A percentile compares a stretch with the other conserved stretches of the same genome.
Conservation (phyloP, 2,329 filamentous ascomycete species). For the Sporothrix dimorphospora region DNA sequence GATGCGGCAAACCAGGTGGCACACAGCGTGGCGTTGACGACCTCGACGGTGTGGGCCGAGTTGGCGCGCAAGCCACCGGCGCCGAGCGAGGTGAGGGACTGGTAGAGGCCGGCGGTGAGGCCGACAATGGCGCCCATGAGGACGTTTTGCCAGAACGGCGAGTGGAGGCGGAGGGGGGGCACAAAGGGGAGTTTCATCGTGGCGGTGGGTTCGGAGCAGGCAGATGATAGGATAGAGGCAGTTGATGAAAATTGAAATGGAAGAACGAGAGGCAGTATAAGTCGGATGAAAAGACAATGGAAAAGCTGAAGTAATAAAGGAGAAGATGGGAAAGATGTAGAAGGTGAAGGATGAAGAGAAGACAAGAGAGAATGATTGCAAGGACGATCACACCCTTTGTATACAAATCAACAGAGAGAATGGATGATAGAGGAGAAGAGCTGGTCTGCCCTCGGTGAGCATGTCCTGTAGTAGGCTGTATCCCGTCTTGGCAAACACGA, state of each 20-base stretch:
- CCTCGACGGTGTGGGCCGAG: constrained; percentile 7
- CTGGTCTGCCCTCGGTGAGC: background rate
- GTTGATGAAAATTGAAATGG: background rate
- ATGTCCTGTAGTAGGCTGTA: background rate
- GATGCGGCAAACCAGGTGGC: background rate
- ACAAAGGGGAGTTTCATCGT: background rate
- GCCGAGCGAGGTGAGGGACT: constrained; percentile 13
- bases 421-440: background rate
- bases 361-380: background rate
- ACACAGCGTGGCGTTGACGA: constrained; percentile 4
- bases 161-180: constrained; percentile 9
- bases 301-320: no score
- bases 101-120: constrained; percentile 17
- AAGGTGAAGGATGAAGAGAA: background rate
- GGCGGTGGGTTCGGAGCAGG: background rate
- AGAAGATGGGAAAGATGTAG: background rate
- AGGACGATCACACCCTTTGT: background rate
- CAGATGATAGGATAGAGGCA: background rate
- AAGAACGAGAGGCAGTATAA: background rate
- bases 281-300: no score
- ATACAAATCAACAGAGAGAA: background rate
- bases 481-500: background rate
- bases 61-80: background rate
- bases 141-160: constrained; percentile 20
- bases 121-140: constrained; percentile 22